Conservation (phyloP, 306 rosid species). For the Inga laurina region DNA sequence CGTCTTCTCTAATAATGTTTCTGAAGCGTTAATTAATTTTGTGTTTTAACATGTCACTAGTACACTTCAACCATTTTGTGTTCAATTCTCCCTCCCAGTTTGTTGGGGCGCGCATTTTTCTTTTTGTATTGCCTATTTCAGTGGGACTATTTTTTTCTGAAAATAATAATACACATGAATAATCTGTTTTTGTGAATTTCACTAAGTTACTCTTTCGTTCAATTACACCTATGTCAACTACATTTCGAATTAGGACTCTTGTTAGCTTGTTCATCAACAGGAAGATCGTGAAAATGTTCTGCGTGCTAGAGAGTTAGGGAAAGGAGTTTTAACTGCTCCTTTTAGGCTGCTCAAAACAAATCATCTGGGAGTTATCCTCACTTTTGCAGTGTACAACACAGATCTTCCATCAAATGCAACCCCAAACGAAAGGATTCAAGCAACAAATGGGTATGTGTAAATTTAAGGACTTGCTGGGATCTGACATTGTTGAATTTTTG, state of each 20-base stretch:
- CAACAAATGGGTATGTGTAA: no score
- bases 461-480: no score
- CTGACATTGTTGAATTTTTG: conserved; percentile 4
- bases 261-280: conserved; percentile 52
- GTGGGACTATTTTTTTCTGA: background rate
- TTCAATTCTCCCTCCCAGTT: no score
- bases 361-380: no score
- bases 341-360: no score
- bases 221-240: background rate
- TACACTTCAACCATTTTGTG: no score
- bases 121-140: background rate
- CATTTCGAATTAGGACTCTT: conserved; percentile 8
- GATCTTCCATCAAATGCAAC: no score
- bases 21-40: conserved; percentile 14
- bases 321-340: no score
- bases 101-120: no score
- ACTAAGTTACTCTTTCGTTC: background rate
- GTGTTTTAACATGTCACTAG: no score
- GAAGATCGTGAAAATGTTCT: conserved; percentile 84
- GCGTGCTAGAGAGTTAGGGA: conserved; percentile 96
- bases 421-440: no score
- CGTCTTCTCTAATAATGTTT: conserved; percentile 21
- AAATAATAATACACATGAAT: background rate
- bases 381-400: no score
- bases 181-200: conserved; percentile 1